Base-by-base conservation (phyloP, 179 eudicot species). In the Vitellaria paradoxa region DNA sequence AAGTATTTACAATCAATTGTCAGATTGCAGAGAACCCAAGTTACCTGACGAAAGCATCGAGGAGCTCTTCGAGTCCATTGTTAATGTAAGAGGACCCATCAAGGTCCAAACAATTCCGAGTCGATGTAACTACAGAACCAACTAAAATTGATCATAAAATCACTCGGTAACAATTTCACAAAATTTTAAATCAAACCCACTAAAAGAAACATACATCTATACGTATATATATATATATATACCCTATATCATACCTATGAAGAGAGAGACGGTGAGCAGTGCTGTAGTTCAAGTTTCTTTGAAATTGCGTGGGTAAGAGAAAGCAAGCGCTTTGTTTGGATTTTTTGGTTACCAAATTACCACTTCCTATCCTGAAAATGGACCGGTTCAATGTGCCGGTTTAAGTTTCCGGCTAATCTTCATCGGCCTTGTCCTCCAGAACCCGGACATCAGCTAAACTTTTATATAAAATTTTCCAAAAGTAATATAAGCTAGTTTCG, bases 81-180 rank as follows among this genome's bases (percentile, higher is more conserved):
- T 80, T 69, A 90, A 73, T n/a, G 94, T 82, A 73, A 90, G 65
- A 61, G 92, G 91, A 20, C 85, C 92, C 97, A 91, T 91, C 74
- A 40, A 68, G 49, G 30, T 20, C 56, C 14, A 40, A 67, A 7
- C 37, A 30, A 30, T 30, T 30, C 37, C 10, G 40, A 67, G 66
- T 23, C 37, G 12, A 13, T 65, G 6, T 8, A 14, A 18, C 70
- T 70, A 50, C 57, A 70, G 18, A 70, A 50, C 50, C 56, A 50
- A 70, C 60, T 50, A 10, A 70, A 70, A 21, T 9, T 69, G 9
- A 50, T 70, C 60, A 47, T 9, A 46, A 49, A 70, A 49, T 50
- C 37, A 40, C 9, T 47, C 60, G 6, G 9, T 59, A 70, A 11
- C 42, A 21, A 21, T 47, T 47, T 50, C 42, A 68, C 1, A 5